Base-by-base conservation (phyloP, 2,329 filamentous ascomycete genomes). In the Trematosphaeria pertusa region DNA sequence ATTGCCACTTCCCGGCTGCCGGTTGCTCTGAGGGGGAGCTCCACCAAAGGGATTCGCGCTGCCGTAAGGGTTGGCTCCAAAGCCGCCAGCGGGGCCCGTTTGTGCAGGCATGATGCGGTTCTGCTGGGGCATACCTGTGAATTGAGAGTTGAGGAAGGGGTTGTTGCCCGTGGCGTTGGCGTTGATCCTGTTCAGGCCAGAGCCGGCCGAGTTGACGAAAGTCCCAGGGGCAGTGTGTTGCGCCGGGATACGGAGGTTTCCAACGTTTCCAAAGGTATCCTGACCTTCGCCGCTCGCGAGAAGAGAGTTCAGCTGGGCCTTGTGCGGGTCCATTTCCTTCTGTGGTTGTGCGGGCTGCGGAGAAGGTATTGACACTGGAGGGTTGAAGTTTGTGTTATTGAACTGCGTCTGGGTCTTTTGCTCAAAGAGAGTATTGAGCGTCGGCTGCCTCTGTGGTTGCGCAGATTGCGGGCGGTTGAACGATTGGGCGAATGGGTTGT, bases 261-360 rank as follows among this genome's bases (percentile, higher is more conserved):
- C 94, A n/a, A 90, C 90, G 71, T 99, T 99, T 56, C 94, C 94
- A 70, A 95, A 99, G 0, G 94, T 99, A 69, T 99, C 94, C 78
- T 95, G 89, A 18, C 94, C 94, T 46, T 99, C 94, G 56, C 94
- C 92, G 18, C 82, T 85, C 3, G 91, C 83, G 34, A 99, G 84
- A 24, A 99, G 84, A 1, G 88, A 83, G 69, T 97, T 97, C 58
- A 99, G 87, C 65, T 84, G 88, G 17, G 87, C 85, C 47, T 83
- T 76, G 54, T 86, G 83, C 10, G 83, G 82, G 56, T 87, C 81
- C 60, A 73, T 66, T 37, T 72, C 67, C 46, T 70, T 68, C 53
- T 71, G 70, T 6, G 69, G 64, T 40, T 73, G 73, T 28, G 73
- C 67, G 34, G 69, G 69, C 56, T 73, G 75, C 19, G 64, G 65